Conservation (phyloP, 305 asterid species). For the Solanum hybrid region DNA sequence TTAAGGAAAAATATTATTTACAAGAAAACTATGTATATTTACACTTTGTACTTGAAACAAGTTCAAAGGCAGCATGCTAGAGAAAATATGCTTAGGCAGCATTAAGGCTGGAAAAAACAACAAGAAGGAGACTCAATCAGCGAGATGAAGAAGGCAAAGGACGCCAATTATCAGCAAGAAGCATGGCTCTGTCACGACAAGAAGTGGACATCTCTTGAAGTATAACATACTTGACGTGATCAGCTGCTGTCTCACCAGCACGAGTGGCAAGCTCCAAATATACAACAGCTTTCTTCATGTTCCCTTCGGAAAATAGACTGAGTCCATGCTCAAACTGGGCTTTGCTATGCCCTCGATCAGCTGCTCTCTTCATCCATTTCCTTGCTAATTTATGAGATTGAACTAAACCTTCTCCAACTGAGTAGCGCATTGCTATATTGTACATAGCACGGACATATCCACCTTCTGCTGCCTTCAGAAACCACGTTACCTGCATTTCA, state of each 20-base stretch:
- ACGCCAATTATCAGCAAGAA: slow-evolving; percentile 53
- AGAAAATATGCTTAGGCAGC: neutral
- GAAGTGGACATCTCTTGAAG: slow-evolving; percentile 37
- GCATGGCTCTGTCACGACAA: slow-evolving; percentile 46
- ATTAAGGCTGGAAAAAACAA: neutral
- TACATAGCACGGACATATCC: slow-evolving; percentile 92
- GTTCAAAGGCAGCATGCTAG: neutral
- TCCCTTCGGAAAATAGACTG: slow-evolving; percentile 63
- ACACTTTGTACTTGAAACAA: neutral
- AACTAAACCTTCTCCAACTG: slow-evolving; percentile 56
- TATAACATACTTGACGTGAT: slow-evolving; percentile 37
- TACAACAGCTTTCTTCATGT: slow-evolving; percentile 64
- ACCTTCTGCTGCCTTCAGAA: slow-evolving; percentile 72
- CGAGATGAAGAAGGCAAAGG: slow-evolving; percentile 35
- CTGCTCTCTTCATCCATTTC: slow-evolving; percentile 89
- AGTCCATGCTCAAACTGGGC: slow-evolving; percentile 82
- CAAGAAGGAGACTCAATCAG: neutral
- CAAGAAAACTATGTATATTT: neutral
- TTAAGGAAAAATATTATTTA: neutral
- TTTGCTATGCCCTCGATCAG: slow-evolving; percentile 78
- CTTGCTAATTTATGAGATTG: slow-evolving; percentile 45
- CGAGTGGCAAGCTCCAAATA: slow-evolving; percentile 75
- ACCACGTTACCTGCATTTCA: slow-evolving; percentile 62
- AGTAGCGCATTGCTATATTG: slow-evolving; percentile 62
- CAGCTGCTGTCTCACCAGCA: slow-evolving; percentile 62